phyloP scores from a whole-genome alignment of 1,284 basidiomycete species.

The Microbotryum lychnidis-dioicae region DNA sequence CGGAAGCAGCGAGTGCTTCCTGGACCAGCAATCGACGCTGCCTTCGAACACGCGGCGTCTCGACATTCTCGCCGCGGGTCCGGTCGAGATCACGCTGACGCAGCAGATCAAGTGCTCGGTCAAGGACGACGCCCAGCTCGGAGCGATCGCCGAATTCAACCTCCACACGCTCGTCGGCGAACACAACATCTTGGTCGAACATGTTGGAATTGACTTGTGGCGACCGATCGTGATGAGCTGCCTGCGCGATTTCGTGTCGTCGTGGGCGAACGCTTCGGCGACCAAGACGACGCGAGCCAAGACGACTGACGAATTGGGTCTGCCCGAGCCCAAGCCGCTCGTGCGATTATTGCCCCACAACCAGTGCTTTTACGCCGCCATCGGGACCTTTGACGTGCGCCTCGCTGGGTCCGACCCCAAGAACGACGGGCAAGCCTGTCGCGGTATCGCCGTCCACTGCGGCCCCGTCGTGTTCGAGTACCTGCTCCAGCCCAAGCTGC shows the following conservation, averaged over 20 bases:
- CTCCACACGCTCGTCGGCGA: conserved; percentile 7
- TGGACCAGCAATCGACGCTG: conserved; percentile 1
- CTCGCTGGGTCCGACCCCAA: conserved; percentile 68
- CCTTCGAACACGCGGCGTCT: conserved; percentile 26
- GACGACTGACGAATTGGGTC: not conserved
- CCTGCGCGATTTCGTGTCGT: conserved; percentile 21
- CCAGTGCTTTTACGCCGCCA: conserved; percentile 51
- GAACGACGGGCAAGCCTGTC: conserved; percentile 56
- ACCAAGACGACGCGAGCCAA: conserved; percentile 4
- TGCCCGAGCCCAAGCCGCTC: conserved; percentile 29
- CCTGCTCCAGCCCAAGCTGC: conserved; percentile 51
- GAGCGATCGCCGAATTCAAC: conserved; percentile 7
- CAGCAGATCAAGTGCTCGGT: not conserved
- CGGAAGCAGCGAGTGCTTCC: not conserved
- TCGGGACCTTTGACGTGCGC: conserved; percentile 59
- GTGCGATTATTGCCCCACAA: conserved; percentile 52
- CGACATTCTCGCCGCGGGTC: conserved; percentile 21
- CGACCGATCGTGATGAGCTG: conserved; percentile 22
- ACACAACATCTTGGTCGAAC: conserved; percentile 16
- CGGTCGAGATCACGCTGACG: conserved; percentile 8
- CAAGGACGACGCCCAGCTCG: conserved; percentile 1
- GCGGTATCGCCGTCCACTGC: conserved; percentile 61
- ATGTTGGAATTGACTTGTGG: conserved; percentile 25
- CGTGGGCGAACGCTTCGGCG: conserved; percentile 8
- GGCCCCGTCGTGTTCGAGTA: conserved; percentile 52